A percentile compares a stretch with the other conserved stretches of the same genome.
phyloP scores from a whole-genome alignment of 2,329 filamentous ascomycete species.

The Fusarium subglutinans region DNA sequence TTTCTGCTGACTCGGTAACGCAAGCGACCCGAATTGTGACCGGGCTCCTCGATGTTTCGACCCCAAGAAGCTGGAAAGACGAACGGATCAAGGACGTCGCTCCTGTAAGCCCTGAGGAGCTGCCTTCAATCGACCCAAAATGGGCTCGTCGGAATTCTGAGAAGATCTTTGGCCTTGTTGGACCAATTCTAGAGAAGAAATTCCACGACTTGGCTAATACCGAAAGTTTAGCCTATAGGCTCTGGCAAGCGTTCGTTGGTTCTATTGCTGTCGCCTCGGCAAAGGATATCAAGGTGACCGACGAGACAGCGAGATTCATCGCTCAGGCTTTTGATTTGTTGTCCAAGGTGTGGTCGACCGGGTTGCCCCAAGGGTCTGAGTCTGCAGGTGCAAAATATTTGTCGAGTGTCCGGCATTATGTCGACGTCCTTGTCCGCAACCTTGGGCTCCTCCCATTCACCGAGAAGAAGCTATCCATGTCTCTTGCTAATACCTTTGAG shows the following conservation, averaged over 20 bases:
- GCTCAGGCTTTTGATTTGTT: constrained; percentile 76
- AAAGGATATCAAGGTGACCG: constrained; percentile 90
- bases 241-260: constrained; percentile 71
- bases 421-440: constrained; percentile 59
- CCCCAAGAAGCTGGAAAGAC: constrained; percentile 75
- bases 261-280: constrained; percentile 73
- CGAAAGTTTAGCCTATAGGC: constrained; percentile 60
- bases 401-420: constrained; percentile 60
- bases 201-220: constrained; percentile 71
- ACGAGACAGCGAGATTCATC: constrained; percentile 83
- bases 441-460: constrained; percentile 70
- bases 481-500: constrained; percentile 65
- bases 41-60: constrained; percentile 71
- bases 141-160: constrained; percentile 82
- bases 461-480: constrained; percentile 65
- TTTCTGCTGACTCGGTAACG: constrained; percentile 60
- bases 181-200: constrained; percentile 67
- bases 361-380: constrained; percentile 54
- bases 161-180: constrained; percentile 70
- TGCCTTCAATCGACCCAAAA: constrained; percentile 84
- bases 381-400: constrained; percentile 61
- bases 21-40: constrained; percentile 75
- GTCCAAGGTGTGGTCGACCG: constrained; percentile 69
- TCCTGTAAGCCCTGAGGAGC: constrained; percentile 72
- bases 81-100: constrained; percentile 72